Evolutionary conservation across 192 early-diverging fungal genomes (phyloP).

Genomic region (Pilaira anomala): DNA sequence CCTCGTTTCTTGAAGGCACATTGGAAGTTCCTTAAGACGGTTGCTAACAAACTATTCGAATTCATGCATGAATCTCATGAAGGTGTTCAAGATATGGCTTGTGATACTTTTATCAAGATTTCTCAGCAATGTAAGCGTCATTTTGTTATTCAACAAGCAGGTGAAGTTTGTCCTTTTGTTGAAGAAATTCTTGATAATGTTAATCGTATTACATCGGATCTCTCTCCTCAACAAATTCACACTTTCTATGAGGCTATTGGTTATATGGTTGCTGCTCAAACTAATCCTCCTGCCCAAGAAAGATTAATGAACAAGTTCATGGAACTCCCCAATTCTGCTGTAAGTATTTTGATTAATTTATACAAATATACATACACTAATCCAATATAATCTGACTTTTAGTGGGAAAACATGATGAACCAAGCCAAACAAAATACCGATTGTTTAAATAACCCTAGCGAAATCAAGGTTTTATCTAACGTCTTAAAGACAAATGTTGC

Average conservation of each 20-base stretch:
- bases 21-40: constrained; percentile 99
- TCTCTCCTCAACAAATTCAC: constrained; percentile 91
- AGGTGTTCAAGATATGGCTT: constrained; percentile 99
- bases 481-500: constrained; percentile 95
- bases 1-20: constrained; percentile 99
- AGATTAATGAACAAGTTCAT: constrained; percentile 82
- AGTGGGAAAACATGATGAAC: constrained; percentile 83
- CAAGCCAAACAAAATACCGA: constrained; percentile 65
- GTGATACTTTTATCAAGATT: constrained; percentile 99
- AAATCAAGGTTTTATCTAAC: constrained; percentile 87
- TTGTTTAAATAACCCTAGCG: constrained; percentile 72
- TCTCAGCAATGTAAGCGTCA: constrained; percentile 95
- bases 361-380: background rate
- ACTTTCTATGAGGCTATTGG: constrained; percentile 99
- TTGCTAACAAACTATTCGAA: constrained; percentile 99
- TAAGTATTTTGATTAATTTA: constrained; percentile 34
- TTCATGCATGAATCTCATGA: constrained; percentile 99
- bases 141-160: constrained; percentile 90
- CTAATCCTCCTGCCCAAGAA: constrained; percentile 73
- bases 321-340: constrained; percentile 84
- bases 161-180: constrained; percentile 88
- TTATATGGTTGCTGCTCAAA: constrained; percentile 94
- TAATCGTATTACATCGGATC: constrained; percentile 81
- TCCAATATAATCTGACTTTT: constrained; percentile 17
- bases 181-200: constrained; percentile 91